Conservation (phyloP, 2,329 filamentous ascomycete species). For the Colletotrichum theobromicola region DNA sequence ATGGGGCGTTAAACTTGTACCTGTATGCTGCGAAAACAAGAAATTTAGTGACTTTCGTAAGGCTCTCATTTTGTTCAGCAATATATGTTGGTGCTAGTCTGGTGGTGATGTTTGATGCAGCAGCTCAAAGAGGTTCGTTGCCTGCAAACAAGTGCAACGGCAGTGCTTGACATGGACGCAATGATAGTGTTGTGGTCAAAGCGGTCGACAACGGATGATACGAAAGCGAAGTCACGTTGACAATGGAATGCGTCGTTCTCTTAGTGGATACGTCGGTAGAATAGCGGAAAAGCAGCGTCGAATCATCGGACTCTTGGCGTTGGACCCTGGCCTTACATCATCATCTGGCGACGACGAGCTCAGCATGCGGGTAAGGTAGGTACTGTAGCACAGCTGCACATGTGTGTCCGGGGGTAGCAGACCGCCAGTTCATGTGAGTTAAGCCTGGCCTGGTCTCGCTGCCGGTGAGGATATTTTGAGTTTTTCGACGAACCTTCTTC, state of each 20-base stretch:
- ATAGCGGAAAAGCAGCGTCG: background rate
- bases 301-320: background rate
- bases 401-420: background rate
- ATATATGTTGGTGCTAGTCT: background rate
- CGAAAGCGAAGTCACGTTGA: background rate
- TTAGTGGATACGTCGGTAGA: background rate
- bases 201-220: background rate
- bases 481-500: constrained; percentile 9
- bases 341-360: background rate
- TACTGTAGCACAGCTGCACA: too few relatives aligned
- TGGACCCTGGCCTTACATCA: constrained; percentile 1
- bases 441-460: background rate
- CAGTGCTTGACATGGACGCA: background rate
- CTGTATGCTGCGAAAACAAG: background rate
- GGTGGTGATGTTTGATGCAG: background rate
- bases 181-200: background rate
- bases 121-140: background rate
- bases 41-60: background rate
- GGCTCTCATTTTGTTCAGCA: background rate
- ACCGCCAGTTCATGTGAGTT: background rate
- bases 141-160: background rate
- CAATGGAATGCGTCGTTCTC: background rate
- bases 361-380: background rate
- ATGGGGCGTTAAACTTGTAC: background rate
- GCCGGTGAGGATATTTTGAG: background rate